Evolutionary conservation across 441 rosid species (phyloP).

Genomic region (Theobroma grandiflorum): DNA sequence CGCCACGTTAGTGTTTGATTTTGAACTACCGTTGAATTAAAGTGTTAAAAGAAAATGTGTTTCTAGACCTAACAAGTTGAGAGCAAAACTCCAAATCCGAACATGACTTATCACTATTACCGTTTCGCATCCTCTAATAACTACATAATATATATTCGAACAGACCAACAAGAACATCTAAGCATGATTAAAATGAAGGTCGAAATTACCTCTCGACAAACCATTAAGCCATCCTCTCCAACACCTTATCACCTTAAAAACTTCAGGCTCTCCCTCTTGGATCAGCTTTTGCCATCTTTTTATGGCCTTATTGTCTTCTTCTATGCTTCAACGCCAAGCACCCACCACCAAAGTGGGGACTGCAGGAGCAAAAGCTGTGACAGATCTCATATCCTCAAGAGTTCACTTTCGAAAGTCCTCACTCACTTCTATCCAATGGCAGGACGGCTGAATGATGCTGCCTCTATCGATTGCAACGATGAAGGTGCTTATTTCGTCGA

Average conservation of each 20-base stretch:
- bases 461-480: conserved; percentile 2
- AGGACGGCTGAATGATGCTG: background rate
- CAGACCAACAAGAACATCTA: background rate
- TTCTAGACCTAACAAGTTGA: background rate
- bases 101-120: background rate
- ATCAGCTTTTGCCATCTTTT: conserved; percentile 37
- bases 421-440: conserved; percentile 1
- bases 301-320: conserved; percentile 37
- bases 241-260: conserved; percentile 33
- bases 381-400: background rate
- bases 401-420: background rate
- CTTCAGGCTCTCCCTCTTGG: conserved; percentile 40
- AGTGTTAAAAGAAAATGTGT: background rate
- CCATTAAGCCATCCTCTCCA: conserved; percentile 36
- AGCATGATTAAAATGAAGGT: conserved; percentile 21
- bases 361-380: background rate
- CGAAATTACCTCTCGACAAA: conserved; percentile 32
- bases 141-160: background rate
- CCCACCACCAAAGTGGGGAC: background rate
- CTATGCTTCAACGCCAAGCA: background rate
- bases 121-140: background rate
- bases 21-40: background rate
- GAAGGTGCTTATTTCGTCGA: conserved; percentile 16
- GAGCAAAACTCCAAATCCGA: background rate
- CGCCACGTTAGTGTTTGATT: background rate